Evolutionary conservation across 2,329 filamentous ascomycete genomes (phyloP).

Genomic region (Colletotrichum sp.): DNA sequence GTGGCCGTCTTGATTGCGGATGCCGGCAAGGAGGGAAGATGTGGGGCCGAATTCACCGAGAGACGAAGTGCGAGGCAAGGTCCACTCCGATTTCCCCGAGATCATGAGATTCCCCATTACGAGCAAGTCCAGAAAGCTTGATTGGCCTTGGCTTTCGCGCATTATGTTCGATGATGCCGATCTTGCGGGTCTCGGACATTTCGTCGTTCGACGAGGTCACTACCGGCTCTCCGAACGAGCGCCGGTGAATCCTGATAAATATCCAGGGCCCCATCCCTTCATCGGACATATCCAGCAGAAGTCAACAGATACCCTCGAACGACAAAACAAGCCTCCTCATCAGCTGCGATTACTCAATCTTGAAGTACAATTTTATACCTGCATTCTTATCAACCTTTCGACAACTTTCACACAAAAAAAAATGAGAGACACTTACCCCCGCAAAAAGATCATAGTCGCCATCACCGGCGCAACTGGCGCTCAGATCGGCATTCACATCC

Average conservation of each 20-base stretch:
- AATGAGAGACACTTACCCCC: neutral
- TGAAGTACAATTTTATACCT: neutral
- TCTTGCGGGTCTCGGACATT: neutral
- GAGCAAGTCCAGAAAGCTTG: neutral
- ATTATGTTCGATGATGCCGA: neutral
- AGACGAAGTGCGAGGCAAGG: neutral
- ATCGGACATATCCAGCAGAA: neutral
- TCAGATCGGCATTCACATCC: slow-evolving; percentile 43
- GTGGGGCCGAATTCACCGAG: neutral
- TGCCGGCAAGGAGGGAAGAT: neutral
- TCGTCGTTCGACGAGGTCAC: neutral
- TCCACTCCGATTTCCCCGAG: neutral
- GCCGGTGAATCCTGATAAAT: neutral
- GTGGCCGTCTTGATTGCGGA: neutral
- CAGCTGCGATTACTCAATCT: neutral
- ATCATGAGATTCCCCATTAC: neutral
- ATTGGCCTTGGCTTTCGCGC: neutral
- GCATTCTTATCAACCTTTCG: neutral
- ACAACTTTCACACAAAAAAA: neutral
- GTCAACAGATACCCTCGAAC: neutral
- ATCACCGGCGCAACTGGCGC: slow-evolving; percentile 57
- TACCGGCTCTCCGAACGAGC: neutral
- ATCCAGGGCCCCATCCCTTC: neutral
- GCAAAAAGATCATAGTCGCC: slow-evolving; percentile 46
- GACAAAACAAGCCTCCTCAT: neutral